phyloP scores from a whole-genome alignment of 2,329 filamentous ascomycete genomes.

The Colletotrichum chlorophyti region DNA sequence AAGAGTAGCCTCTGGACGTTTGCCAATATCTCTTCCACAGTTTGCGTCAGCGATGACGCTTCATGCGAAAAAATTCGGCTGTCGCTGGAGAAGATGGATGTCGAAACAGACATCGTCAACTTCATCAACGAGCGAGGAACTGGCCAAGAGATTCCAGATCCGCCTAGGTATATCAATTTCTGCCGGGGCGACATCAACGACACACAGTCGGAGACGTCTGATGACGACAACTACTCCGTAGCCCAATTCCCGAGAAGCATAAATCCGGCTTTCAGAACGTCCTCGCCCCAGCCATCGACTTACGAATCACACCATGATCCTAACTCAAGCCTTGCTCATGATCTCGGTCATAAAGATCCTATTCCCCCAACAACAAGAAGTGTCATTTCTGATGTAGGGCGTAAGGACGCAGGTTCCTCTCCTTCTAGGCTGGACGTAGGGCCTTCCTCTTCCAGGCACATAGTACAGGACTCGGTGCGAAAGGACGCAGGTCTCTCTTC shows the following conservation, averaged over 20 bases:
- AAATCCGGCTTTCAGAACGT: slow-evolving; percentile 94
- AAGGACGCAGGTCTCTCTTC: not conserved
- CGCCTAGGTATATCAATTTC: slow-evolving; percentile 99
- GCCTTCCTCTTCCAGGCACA: slow-evolving; percentile 1
- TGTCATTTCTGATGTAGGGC: not conserved
- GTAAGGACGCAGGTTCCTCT: slow-evolving; percentile 6
- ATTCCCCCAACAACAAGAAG: not conserved
- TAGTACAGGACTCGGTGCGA: not conserved
- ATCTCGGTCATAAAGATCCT: slow-evolving; percentile 55
- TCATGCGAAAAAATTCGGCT: slow-evolving; percentile 96
- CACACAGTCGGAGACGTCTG: slow-evolving; percentile 79
- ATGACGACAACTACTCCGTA: slow-evolving; percentile 90
- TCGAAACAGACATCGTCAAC: slow-evolving; percentile 88
- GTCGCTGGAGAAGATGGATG: slow-evolving; percentile 92
- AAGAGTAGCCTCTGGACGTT: slow-evolving; percentile 99
- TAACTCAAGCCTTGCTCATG: slow-evolving; percentile 73
- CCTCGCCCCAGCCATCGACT: slow-evolving; percentile 92
- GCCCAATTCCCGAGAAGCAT: slow-evolving; percentile 95
- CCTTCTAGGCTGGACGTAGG: slow-evolving; percentile 7
- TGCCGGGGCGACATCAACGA: slow-evolving; percentile 87
- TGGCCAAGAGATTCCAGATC: slow-evolving; percentile 95
- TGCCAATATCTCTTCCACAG: slow-evolving; percentile 95
- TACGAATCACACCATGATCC: slow-evolving; percentile 93
- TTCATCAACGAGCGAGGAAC: slow-evolving; percentile 93
- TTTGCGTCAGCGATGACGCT: slow-evolving; percentile 95